These are phyloP conservation scores for Aspergillus novofumigatus DNA, from an alignment of 2,329 filamentous ascomycete genomes.

Conservation along the genomic window DNA sequence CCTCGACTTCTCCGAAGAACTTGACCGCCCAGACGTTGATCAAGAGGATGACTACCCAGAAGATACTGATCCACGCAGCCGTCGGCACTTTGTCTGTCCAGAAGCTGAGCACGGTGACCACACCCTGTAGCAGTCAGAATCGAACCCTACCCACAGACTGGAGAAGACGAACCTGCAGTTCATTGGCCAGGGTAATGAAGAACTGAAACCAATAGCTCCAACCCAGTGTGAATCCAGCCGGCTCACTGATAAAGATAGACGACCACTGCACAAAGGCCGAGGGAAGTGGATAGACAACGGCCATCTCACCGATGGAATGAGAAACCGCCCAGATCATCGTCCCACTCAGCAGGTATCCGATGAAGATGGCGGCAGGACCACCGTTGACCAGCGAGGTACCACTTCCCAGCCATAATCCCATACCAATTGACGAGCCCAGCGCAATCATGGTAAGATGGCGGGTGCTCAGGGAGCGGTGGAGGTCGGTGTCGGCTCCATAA, in stretches of 20 bases:
- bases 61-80: conserved; percentile 45
- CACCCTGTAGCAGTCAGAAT: conserved; percentile 14
- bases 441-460: conserved; percentile 40
- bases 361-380: conserved; percentile 44
- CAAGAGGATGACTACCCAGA: conserved; percentile 41
- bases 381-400: conserved; percentile 40
- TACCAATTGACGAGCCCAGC: conserved; percentile 42
- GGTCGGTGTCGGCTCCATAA: conserved; percentile 27
- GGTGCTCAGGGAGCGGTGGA: conserved; percentile 39
- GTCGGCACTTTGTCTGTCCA: conserved; percentile 44
- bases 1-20: conserved; percentile 46
- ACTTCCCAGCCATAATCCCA: conserved; percentile 47
- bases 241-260: conserved; percentile 42
- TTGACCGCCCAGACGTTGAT: conserved; percentile 43
- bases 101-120: conserved; percentile 42
- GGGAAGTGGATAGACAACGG: conserved; percentile 45
- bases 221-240: conserved; percentile 44
- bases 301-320: conserved; percentile 47
- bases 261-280: conserved; percentile 48
- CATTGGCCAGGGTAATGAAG: conserved; percentile 45
- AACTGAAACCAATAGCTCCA: conserved; percentile 48
- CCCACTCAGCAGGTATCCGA: conserved; percentile 42
- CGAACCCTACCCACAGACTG: no score
- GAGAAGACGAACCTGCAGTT: conserved; percentile 27
- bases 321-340: conserved; percentile 43